These are phyloP conservation scores for Metarhizium robertsii DNA, from an alignment of 2,329 filamentous ascomycete species.

Conservation along the genomic window DNA sequence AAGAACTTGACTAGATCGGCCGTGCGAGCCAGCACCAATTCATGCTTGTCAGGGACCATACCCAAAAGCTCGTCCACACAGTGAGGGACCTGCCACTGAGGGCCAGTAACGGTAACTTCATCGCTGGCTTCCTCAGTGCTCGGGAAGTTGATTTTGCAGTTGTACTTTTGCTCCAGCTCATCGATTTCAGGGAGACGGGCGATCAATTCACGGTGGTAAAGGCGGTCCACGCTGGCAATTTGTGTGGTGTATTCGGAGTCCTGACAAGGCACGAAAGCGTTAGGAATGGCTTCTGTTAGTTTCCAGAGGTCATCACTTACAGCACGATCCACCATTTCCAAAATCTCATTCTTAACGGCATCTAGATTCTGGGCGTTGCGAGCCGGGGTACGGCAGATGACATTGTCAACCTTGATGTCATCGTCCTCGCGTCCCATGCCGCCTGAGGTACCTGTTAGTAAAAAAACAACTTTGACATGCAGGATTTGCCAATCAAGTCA, in stretches of 20 bases:
- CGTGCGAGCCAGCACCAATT: slow-evolving; percentile 73
- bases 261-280: slow-evolving; percentile 25
- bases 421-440: slow-evolving; percentile 90
- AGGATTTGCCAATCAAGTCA: background rate
- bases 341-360: slow-evolving; percentile 95
- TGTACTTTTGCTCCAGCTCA: slow-evolving; percentile 96
- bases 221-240: slow-evolving; percentile 83
- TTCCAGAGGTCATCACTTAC: slow-evolving; percentile 36
- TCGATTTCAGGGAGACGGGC: slow-evolving; percentile 83
- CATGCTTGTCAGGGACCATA: slow-evolving; percentile 95
- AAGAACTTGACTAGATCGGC: slow-evolving; percentile 72
- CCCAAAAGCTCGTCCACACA: slow-evolving; percentile 94
- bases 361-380: slow-evolving; percentile 95
- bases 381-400: slow-evolving; percentile 94
- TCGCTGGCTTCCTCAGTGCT: slow-evolving; percentile 97
- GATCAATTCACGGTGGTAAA: slow-evolving; percentile 92
- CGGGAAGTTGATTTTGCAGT: slow-evolving; percentile 98
- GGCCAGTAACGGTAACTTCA: slow-evolving; percentile 88
- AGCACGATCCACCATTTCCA: slow-evolving; percentile 98
- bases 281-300: background rate
- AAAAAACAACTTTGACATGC: background rate
- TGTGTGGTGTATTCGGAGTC: slow-evolving; percentile 96
- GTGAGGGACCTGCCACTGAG: slow-evolving; percentile 95
- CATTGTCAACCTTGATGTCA: slow-evolving; percentile 97
- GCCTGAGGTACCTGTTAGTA: slow-evolving; percentile 20